Evolutionary conservation across 2,329 filamentous ascomycete species (phyloP).

Genomic region (Thelonectria rubi): DNA sequence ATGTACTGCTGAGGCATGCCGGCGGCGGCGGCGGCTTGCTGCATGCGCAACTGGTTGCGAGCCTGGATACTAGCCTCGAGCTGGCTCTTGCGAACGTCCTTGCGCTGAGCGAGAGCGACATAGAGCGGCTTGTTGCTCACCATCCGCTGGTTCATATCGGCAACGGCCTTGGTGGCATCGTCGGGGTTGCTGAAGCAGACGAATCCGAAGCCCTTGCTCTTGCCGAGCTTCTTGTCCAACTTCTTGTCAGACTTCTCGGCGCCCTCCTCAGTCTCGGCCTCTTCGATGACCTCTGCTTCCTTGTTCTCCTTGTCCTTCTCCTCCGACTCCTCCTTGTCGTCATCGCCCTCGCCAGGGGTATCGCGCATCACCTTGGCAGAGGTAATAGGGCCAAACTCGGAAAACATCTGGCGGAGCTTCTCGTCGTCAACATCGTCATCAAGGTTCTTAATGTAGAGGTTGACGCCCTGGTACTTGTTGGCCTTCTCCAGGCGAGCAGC

Average conservation of each 20-base stretch:
- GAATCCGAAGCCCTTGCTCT: conserved; percentile 99
- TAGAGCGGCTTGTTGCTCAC: conserved; percentile 96
- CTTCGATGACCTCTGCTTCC: conserved; percentile 61
- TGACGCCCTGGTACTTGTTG: conserved; percentile 99
- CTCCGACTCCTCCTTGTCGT: conserved; percentile 61
- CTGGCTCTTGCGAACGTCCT: conserved; percentile 99
- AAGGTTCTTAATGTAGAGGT: conserved; percentile 99
- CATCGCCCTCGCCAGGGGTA: conserved; percentile 64
- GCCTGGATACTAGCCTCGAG: conserved; percentile 99
- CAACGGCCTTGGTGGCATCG: conserved; percentile 98
- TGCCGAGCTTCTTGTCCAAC: conserved; percentile 77
- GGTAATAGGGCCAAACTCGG: conserved; percentile 91
- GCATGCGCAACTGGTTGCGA: conserved; percentile 97
- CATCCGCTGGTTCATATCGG: conserved; percentile 99
- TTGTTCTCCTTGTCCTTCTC: conserved; percentile 60
- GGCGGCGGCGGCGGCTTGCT: conserved; percentile 91
- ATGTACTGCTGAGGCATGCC: conserved; percentile 90
- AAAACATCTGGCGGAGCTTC: conserved; percentile 93
- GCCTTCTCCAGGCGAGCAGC: conserved; percentile 97
- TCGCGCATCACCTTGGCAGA: conserved; percentile 99
- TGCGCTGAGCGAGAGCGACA: conserved; percentile 97
- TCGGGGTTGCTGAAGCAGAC: conserved; percentile 99
- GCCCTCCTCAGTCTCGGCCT: conserved; percentile 55
- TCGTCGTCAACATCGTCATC: conserved; percentile 97
- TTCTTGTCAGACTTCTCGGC: conserved; percentile 69